These are phyloP conservation scores for Tagetes erecta DNA, from an alignment of 129 eudicot species.

Conservation along the genomic window DNA sequence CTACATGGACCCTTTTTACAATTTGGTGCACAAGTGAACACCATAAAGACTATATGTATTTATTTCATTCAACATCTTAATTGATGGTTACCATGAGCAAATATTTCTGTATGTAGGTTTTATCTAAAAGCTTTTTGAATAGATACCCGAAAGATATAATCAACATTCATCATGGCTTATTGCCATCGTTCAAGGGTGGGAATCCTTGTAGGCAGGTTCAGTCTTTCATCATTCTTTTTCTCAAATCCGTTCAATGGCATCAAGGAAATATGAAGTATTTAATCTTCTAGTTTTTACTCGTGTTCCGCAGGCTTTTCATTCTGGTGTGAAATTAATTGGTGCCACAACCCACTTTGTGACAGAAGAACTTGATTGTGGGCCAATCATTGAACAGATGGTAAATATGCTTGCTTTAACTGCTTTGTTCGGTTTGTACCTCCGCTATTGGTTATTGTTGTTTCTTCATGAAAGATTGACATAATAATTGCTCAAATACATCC, in stretches of 20 bases:
- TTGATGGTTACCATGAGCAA: neutral
- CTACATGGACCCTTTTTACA: neutral
- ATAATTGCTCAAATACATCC: neutral
- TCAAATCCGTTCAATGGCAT: neutral
- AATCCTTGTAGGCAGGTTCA: conserved; percentile 82
- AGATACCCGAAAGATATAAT: conserved; percentile 73
- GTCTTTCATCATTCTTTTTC: conserved; percentile 10
- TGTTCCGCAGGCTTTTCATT: conserved; percentile 74
- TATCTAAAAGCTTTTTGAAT: conserved; percentile 69
- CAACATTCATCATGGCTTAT: conserved; percentile 94
- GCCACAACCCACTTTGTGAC: conserved; percentile 95
- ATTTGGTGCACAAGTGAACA: conserved; percentile 15
- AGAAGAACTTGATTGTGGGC: conserved; percentile 90
- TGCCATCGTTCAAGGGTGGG: conserved; percentile 97
- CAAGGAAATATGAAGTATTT: conserved; percentile 8
- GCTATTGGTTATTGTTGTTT: neutral
- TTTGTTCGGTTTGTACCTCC: conserved; percentile 1
- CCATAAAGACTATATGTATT: neutral
- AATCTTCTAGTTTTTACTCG: neutral
- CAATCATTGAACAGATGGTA: conserved; percentile 97
- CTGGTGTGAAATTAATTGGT: conserved; percentile 96
- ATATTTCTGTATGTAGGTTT: conserved; percentile 44
- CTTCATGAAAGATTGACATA: conserved; percentile 11
- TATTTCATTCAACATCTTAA: neutral
- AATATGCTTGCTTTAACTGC: conserved; percentile 11